Base-by-base conservation (phyloP, 768 basidiomycete genomes). In the Phanerodontia chrysosporium region DNA sequence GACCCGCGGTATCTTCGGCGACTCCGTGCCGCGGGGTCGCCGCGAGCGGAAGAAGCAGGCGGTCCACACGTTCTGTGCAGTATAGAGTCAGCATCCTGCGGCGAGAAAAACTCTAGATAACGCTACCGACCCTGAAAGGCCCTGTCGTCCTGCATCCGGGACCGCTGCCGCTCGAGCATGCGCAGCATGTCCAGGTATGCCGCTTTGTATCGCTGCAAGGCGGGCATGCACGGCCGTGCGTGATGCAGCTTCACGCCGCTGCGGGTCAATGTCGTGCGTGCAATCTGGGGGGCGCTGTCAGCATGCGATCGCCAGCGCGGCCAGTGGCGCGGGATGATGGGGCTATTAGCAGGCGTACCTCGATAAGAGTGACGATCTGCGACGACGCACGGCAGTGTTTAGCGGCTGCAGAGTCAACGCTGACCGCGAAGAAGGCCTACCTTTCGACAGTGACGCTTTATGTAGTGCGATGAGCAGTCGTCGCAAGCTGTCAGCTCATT, bases 131-230 rank as follows among this genome's bases (percentile, higher is more conserved):
- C 56, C 28, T 53, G 53, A 22, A 64, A 54, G 27, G 36, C 46
- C 10, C 30, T 45, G 28, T 57, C 56, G 29, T 64, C 56, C 25
- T 61, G 45, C 45, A 64, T 55, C 27, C 28, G 10, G 32, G 14
- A 53, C 3, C 62, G 55, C 27, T 51, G 39, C 16, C 27, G 36
- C 45, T 64, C 42, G 18, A 64, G 56, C 52, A 54, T 58, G 16
- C 45, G 70, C 44, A 85, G 72, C 57, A 83, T 69, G 61, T 74
- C 75, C 66, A 81, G 74, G 69, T 84, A 85, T 16, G 74, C 75
- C 39, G 70, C 66, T 70, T 83, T 84, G 70, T 76, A 74, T 12
- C 72, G 73, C 42, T 70, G 63, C 27, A 77, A 66, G 55, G 69
- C 64, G 28, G 73, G 62, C 22, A 78, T 69, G 65, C 83, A 83